Evolutionary conservation across 1,284 basidiomycete species (phyloP), one percentile per base, ranked within the genome.

Genomic region (Inonotus hispidus): DNA sequence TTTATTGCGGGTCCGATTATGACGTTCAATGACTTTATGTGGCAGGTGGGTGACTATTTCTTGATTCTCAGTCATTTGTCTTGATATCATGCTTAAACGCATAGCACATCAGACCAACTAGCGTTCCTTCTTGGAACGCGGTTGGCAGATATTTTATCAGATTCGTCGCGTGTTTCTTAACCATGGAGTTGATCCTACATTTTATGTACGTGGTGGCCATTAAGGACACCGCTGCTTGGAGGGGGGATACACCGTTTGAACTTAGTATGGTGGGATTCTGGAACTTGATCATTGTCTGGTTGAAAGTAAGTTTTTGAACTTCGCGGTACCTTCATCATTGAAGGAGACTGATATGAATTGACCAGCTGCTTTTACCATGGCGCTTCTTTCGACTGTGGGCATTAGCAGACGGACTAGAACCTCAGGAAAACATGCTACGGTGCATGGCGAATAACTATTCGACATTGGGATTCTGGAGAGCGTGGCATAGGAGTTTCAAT

Each of bases 381-480:
- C 84, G 96, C 8, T 96, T 97, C 79, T 99, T 99, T 78, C 88
- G 97, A 1, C 76, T 98, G 2, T 99, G 96, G 95, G 90, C 95
- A 0, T 77, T 99, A 38, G 71, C 85, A 13, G 93, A 95, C 71
- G 93, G 92, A 0, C 82, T 98, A 35, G 93, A 98, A 68, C 88
- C 95, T 1, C 97, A 95, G 0, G 97, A 99, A 73, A 99, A 99
- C 72, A 98, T 99, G 97, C 83, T 99, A 4, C 83, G 97, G 14
- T 98, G 97, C 71, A 92, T 98, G 84, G 91, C 88, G n/a, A 99
- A 99, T 76, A 99, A 98, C 73, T 98, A 98, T 70, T 98, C 95
- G 1, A 85, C 88, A 0, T 73, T 90, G 1, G 95, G 93, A 0
- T 99, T 99, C 73, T 99, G 96, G 96, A 77, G 95, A 64, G 88